Conservation (phyloP, 2,329 filamentous ascomycete species). For the Exophiala alcalophila region DNA sequence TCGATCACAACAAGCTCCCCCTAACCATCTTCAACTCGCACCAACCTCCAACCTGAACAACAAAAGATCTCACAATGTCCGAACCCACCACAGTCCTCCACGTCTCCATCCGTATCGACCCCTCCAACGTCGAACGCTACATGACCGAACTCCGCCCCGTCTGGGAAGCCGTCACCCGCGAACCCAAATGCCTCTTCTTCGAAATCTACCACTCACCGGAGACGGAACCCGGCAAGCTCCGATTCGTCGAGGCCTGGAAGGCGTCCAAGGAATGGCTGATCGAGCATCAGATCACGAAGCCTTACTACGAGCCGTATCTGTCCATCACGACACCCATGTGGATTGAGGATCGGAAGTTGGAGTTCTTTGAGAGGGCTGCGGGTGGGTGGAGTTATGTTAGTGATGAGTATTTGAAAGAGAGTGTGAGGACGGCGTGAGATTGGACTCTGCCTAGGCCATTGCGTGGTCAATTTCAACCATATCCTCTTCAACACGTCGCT, state of each 20-base stretch:
- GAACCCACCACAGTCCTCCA: too few species aligned
- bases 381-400: constrained; percentile 12
- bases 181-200: constrained; percentile 8
- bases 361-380: constrained; percentile 5
- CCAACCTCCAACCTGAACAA: too few species aligned
- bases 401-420: constrained; percentile 5
- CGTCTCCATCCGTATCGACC: constrained; percentile 9
- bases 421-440: neutral
- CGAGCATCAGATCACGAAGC: constrained; percentile 13
- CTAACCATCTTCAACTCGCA: too few species aligned
- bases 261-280: constrained; percentile 12
- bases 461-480: too few species aligned
- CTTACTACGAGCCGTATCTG: constrained; percentile 13
- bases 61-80: too few species aligned
- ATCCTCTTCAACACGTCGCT: too few species aligned
- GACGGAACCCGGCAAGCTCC: constrained; percentile 12
- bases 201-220: constrained; percentile 15
- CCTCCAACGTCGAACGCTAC: constrained; percentile 2
- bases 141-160: neutral
- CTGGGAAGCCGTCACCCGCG: neutral
- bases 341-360: constrained; percentile 8
- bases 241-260: constrained; percentile 13
- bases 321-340: constrained; percentile 12
- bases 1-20: too few species aligned
- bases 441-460: too few species aligned